Base-by-base conservation (phyloP, 805 yeast genomes). In the Saccharomycopsis selenospora region DNA sequence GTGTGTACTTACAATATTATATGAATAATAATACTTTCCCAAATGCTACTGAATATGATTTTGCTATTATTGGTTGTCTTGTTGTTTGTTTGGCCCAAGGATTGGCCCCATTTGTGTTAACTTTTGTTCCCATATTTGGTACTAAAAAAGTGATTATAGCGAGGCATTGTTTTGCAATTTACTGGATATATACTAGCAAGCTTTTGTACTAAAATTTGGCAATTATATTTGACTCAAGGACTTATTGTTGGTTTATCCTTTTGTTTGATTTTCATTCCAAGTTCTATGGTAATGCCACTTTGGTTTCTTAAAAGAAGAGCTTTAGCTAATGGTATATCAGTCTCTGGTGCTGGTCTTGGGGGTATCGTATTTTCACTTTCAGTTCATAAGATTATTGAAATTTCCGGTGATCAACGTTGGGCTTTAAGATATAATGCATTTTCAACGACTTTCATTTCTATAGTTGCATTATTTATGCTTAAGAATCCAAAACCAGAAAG, bases 251-350 rank as follows among this genome's bases (percentile, higher is more conserved):
- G 88, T 27, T 58, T 75, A 27, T 60, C 68, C 0, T 68, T 69
- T 29, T 78, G 86, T 0, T 59, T 78, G 13, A 66, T 79, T 29
- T 74, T 77, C 46, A 69, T 79, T 2, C 83, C 91, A 1, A 79
- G 77, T 3, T 65, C 79, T 18, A 70, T 79, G 2, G 62, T 82
- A 11, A 57, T 84, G 23, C 88, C 89, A 0, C 85, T 79, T 47
- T 84, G 85, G 83, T 85, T 85, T 60, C 62, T 76, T 40, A 80
- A 76, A 54, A 79, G 66, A 50, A 69, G 90, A 55, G 80, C 80
- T 2, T 28, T 59, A 18, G 64, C 67, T 2, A 57, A 58, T 44
- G 68, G 68, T 28, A 46, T 64, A 2, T 58, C 56, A 3, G 57
- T 57, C 14, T 46, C 59, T 22, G 69, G 69, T 3, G 58, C 65